phyloP scores from a whole-genome alignment of 768 basidiomycete species.

The Polyporus arcularius region DNA sequence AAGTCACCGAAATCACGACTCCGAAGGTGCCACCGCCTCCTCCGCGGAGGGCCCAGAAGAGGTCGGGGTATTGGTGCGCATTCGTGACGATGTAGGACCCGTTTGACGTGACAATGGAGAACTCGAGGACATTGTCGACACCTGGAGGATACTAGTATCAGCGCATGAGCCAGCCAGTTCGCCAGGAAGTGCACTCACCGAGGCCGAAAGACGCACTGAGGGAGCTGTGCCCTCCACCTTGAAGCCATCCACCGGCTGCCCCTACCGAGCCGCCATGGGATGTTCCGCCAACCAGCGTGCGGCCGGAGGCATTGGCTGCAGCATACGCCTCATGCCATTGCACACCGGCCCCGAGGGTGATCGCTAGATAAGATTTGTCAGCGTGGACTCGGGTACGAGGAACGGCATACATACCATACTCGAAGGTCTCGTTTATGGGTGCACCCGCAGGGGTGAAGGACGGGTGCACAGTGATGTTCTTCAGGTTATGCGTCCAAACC shows the following conservation, averaged over 20 bases:
- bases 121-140: conserved; percentile 35
- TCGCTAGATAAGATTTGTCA: conserved; percentile 16
- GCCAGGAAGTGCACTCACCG: conserved; percentile 25
- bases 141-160: conserved; percentile 12
- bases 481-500: conserved; percentile 44
- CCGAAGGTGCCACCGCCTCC: conserved; percentile 41
- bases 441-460: conserved; percentile 37
- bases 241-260: conserved; percentile 47
- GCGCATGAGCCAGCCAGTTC: background rate
- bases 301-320: background rate
- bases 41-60: conserved; percentile 54
- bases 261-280: conserved; percentile 41
- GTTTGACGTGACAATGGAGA: conserved; percentile 54
- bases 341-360: conserved; percentile 35
- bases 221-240: conserved; percentile 34
- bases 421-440: conserved; percentile 2
- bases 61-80: conserved; percentile 46
- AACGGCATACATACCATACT: conserved; percentile 17
- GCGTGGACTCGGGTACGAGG: background rate
- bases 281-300: background rate
- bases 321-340: conserved; percentile 7
- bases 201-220: conserved; percentile 31
- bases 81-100: conserved; percentile 46
- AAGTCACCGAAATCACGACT: conserved; percentile 45
- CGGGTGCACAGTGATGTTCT: conserved; percentile 36